Conservation (phyloP, 768 basidiomycete genomes). For the Trametes sanguinea region DNA sequence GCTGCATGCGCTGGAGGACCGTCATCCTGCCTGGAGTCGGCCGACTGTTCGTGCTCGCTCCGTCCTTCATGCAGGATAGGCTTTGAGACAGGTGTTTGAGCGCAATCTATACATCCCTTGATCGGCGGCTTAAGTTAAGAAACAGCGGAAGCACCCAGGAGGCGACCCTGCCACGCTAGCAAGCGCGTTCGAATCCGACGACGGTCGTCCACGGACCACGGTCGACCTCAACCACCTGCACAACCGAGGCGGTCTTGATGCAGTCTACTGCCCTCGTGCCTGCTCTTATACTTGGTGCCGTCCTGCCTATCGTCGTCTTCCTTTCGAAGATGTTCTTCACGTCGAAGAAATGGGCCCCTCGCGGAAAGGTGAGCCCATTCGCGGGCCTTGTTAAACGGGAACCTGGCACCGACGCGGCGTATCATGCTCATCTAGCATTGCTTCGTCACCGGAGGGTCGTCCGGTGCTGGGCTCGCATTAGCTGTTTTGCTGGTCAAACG, state of each 20-base stretch:
- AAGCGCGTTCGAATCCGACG: too few relatives aligned
- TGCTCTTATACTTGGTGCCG: constrained; percentile 9
- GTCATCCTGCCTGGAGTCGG: too few relatives aligned
- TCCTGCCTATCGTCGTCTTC: constrained; percentile 5
- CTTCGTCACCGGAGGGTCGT: constrained; percentile 83
- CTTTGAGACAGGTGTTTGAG: too few relatives aligned
- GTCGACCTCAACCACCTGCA: neutral
- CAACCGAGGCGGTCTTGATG: neutral
- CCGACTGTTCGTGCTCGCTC: too few relatives aligned
- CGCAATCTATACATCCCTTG: too few relatives aligned
- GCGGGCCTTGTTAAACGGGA: too few relatives aligned
- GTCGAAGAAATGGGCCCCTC: constrained; percentile 33
- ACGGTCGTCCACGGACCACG: too few relatives aligned
- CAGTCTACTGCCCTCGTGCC: neutral
- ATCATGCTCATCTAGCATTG: constrained; percentile 58
- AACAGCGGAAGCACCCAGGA: too few relatives aligned
- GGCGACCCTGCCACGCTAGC: too few relatives aligned
- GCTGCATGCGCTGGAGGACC: too few relatives aligned
- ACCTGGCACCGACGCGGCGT: neutral
- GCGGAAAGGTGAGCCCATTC: constrained; percentile 20
- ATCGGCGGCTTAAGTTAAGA: too few relatives aligned
- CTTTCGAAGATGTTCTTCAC: constrained; percentile 27
- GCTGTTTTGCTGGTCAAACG: constrained; percentile 62
- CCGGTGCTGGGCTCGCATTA: constrained; percentile 77
- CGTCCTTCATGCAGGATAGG: too few relatives aligned